A percentile compares a stretch with the other conserved stretches of the same genome.
Conservation (phyloP, 1,139 yeast genomes). For the Geotrichum reessii region DNA sequence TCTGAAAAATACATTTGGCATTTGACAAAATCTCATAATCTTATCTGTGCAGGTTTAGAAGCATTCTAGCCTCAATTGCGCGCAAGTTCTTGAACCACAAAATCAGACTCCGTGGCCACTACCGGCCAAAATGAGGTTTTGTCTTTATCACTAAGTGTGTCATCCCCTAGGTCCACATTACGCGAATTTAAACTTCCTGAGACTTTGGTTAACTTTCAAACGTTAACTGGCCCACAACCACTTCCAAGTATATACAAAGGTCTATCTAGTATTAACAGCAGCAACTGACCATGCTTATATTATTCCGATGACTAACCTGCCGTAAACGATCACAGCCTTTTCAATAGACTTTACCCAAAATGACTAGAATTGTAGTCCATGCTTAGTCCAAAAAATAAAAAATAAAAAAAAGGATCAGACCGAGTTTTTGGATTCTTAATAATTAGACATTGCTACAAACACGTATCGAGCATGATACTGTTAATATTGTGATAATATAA, state of each 20-base stretch:
- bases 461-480: too few relatives aligned
- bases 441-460: too few relatives aligned
- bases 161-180: background rate
- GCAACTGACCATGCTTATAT: background rate
- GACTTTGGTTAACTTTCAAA: too few relatives aligned
- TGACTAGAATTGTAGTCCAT: too few relatives aligned
- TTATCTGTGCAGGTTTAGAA: background rate
- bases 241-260: background rate
- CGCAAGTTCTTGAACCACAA: background rate
- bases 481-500: too few relatives aligned
- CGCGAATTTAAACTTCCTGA: background rate
- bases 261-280: background rate
- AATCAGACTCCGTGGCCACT: background rate
- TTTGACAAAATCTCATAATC: too few relatives aligned
- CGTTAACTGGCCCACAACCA: background rate
- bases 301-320: background rate
- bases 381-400: too few relatives aligned
- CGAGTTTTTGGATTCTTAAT: too few relatives aligned
- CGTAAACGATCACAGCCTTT: too few relatives aligned
- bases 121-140: background rate
- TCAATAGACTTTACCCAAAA: too few relatives aligned
- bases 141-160: background rate
- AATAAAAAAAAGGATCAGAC: too few relatives aligned
- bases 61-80: background rate
- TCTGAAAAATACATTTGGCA: too few relatives aligned